phyloP scores from a whole-genome alignment of 1,139 yeast species.

The Candida glucosophila region DNA sequence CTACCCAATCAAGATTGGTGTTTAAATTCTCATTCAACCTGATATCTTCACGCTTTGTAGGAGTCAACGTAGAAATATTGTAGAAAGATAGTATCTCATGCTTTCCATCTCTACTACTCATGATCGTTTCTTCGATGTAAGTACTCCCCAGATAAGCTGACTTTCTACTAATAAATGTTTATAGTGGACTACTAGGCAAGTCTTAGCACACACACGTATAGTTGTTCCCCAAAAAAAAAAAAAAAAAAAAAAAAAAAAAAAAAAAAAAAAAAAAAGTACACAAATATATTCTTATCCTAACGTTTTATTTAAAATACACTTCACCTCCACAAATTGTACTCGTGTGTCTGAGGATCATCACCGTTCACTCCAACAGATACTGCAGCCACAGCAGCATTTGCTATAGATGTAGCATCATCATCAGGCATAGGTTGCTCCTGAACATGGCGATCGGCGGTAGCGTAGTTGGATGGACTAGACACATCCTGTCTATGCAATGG shows the following conservation, averaged over 20 bases:
- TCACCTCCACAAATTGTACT: constrained; percentile 28
- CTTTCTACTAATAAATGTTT: no score
- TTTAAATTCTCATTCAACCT: constrained; percentile 10
- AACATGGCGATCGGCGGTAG: neutral
- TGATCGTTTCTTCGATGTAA: no score
- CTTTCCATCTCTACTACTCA: constrained; percentile 18
- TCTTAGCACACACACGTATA: no score
- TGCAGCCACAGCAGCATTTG: constrained; percentile 32
- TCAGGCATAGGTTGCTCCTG: constrained; percentile 3
- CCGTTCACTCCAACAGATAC: constrained; percentile 20
- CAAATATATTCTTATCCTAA: neutral
- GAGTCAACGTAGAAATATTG: constrained; percentile 16
- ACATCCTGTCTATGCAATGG: constrained; percentile 1
- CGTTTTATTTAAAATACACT: neutral
- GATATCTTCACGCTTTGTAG: constrained; percentile 14
- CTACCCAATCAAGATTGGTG: constrained; percentile 16
- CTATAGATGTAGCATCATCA: constrained; percentile 23
- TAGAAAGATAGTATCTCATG: constrained; percentile 16
- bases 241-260: no score
- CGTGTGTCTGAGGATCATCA: constrained; percentile 24
- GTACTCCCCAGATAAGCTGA: no score
- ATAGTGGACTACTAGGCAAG: no score
- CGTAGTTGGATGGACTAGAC: constrained; percentile 2
- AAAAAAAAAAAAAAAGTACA: neutral
- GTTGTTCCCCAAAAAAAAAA: no score